Conservation (phyloP, 2,329 filamentous ascomycete genomes). For the Teratosphaeria destructans region DNA sequence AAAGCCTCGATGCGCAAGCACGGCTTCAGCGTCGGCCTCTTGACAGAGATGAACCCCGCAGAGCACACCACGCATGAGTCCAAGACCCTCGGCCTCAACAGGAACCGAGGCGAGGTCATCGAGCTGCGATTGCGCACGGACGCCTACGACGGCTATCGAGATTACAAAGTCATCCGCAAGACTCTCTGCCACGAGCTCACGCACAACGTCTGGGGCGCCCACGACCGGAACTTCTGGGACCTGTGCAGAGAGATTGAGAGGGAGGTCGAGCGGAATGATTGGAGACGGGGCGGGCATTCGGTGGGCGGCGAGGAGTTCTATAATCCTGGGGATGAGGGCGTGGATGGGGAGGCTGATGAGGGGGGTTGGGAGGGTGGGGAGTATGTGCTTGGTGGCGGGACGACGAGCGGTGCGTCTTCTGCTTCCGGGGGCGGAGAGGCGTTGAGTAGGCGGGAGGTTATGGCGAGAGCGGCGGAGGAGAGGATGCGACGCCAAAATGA, state of each 20-base stretch:
- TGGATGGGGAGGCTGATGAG: conserved; percentile 42
- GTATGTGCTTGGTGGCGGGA: conserved; percentile 46
- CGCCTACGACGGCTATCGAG: conserved; percentile 83
- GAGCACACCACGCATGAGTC: conserved; percentile 75
- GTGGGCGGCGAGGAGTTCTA: conserved; percentile 50
- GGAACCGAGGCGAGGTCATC: conserved; percentile 80
- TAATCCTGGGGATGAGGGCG: conserved; percentile 36
- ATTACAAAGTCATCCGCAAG: conserved; percentile 82
- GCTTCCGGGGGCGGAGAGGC: conserved; percentile 25
- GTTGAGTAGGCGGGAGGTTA: conserved; percentile 61
- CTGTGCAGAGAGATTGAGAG: conserved; percentile 77
- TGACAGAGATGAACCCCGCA: conserved; percentile 92
- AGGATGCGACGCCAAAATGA: conserved; percentile 44
- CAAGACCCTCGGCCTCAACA: conserved; percentile 73
- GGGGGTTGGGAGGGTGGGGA: conserved; percentile 70
- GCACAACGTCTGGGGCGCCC: conserved; percentile 77
- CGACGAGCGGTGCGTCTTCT: conserved; percentile 10
- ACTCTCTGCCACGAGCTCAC: conserved; percentile 92
- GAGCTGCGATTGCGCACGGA: conserved; percentile 87
- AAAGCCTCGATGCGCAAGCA: conserved; percentile 73
- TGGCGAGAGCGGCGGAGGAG: conserved; percentile 65
- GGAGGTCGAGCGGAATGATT: conserved; percentile 74
- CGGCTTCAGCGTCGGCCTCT: conserved; percentile 69
- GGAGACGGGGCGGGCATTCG: conserved; percentile 57
- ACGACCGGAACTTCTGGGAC: conserved; percentile 84